Conservation (phyloP, 2,329 filamentous ascomycete genomes). For the Exophiala sp. region DNA sequence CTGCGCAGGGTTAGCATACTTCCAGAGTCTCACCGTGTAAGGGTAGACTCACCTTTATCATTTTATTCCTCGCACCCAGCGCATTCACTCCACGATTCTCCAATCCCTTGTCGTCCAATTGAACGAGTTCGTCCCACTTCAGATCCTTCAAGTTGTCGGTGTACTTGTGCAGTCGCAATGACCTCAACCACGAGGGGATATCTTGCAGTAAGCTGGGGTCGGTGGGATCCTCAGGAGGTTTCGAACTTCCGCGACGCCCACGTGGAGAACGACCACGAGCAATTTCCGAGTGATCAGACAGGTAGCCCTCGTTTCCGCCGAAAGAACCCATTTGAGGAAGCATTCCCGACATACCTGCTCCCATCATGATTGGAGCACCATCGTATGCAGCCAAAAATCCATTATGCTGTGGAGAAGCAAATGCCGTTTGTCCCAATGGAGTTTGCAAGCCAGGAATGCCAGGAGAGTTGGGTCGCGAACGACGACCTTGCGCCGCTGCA, state of each 20-base stretch:
- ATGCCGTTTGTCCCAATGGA: slow-evolving; percentile 44
- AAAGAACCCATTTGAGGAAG: slow-evolving; percentile 63
- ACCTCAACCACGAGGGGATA: slow-evolving; percentile 93
- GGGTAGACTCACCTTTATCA: slow-evolving; percentile 73
- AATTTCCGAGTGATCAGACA: slow-evolving; percentile 92
- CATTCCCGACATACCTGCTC: slow-evolving; percentile 66
- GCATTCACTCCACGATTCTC: slow-evolving; percentile 94
- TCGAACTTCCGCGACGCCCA: slow-evolving; percentile 88
- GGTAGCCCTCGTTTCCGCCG: slow-evolving; percentile 73
- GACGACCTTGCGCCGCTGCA: slow-evolving; percentile 58
- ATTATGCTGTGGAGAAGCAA: slow-evolving; percentile 88
- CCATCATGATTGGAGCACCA: slow-evolving; percentile 65
- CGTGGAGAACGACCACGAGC: slow-evolving; percentile 85
- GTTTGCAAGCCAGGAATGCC: slow-evolving; percentile 70
- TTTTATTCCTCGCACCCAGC: slow-evolving; percentile 89
- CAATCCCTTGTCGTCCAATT: slow-evolving; percentile 87
- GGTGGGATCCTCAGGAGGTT: slow-evolving; percentile 95
- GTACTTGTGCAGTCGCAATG: slow-evolving; percentile 94
- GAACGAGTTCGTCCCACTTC: slow-evolving; percentile 90
- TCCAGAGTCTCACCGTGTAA: background rate
- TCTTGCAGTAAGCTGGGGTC: slow-evolving; percentile 87
- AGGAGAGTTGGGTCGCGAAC: slow-evolving; percentile 86
- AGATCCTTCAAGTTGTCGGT: slow-evolving; percentile 97
- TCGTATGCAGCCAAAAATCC: slow-evolving; percentile 91
- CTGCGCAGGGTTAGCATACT: slow-evolving; percentile 42